Evolutionary conservation across 805 yeast genomes (phyloP).

Genomic region (Metschnikowia bowlesiae): DNA sequence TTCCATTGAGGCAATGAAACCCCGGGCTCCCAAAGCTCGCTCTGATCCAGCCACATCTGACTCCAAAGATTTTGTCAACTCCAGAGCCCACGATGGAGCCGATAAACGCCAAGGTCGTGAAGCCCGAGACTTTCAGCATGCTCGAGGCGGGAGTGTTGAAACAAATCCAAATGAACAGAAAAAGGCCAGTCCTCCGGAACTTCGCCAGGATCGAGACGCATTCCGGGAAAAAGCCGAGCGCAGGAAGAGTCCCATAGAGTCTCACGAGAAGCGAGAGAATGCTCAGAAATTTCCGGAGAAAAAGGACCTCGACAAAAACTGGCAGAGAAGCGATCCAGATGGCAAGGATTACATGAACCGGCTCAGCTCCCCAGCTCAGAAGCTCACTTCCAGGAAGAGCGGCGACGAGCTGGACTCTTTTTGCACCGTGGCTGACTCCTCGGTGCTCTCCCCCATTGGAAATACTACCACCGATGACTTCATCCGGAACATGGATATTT

Average conservation of each 20-base stretch:
- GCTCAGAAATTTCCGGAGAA: too few relatives aligned
- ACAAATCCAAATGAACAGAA: too few relatives aligned
- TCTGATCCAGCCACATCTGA: neutral
- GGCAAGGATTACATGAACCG: neutral
- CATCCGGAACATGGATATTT: conserved; percentile 4
- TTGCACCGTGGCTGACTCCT: conserved; percentile 7
- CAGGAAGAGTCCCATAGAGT: too few relatives aligned
- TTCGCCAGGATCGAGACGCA: too few relatives aligned
- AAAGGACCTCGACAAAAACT: neutral
- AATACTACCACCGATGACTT: conserved; percentile 11
- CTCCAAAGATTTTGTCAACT: neutral
- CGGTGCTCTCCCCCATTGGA: conserved; percentile 15
- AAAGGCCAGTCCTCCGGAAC: too few relatives aligned
- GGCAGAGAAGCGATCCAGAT: neutral
- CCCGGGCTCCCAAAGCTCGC: neutral
- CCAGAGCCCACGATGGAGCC: too few relatives aligned
- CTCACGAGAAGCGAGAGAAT: too few relatives aligned
- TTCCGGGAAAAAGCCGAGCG: too few relatives aligned
- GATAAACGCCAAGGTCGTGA: neutral
- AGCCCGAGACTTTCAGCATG: too few relatives aligned
- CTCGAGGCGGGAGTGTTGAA: too few relatives aligned
- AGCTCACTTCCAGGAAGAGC: neutral
- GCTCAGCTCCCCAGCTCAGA: neutral
- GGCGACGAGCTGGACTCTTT: neutral
- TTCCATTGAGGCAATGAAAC: neutral